phyloP scores from a whole-genome alignment of 2,329 filamentous ascomycete genomes.

The Rhinocladiella mackenziei region DNA sequence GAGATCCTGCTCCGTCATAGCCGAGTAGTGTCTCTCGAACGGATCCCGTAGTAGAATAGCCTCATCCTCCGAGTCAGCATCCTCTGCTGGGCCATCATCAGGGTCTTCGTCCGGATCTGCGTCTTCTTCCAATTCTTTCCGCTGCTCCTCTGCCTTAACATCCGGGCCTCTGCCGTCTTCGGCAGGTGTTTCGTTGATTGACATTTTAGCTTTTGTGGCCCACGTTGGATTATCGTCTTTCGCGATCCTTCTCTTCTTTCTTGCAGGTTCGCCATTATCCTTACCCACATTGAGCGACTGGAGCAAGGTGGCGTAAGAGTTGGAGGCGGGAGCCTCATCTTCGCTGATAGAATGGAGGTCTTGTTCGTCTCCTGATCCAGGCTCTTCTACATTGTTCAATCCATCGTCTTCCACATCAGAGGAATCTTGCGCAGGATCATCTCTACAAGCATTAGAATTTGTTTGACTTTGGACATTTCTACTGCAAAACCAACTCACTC shows the following conservation, averaged over 20 bases:
- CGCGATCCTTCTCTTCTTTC: constrained; percentile 53
- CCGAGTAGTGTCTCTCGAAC: constrained; percentile 76
- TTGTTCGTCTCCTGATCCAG: not conserved
- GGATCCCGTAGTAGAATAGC: constrained; percentile 60
- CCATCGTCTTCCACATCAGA: constrained; percentile 4
- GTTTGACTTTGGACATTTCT: not conserved
- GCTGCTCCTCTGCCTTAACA: constrained; percentile 7
- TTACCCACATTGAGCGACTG: constrained; percentile 49
- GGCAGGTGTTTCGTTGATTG: constrained; percentile 7
- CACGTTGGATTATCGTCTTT: constrained; percentile 28
- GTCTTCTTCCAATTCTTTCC: constrained; percentile 30
- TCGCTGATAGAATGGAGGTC: constrained; percentile 15
- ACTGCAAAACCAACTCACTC: constrained; percentile 32
- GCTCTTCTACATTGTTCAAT: constrained; percentile 2
- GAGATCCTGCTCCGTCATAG: constrained; percentile 52
- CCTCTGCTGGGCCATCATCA: constrained; percentile 38
- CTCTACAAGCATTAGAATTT: constrained; percentile 16
- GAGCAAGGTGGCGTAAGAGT: constrained; percentile 55
- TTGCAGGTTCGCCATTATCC: constrained; percentile 43
- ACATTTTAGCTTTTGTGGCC: not conserved
- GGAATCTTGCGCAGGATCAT: constrained; percentile 8
- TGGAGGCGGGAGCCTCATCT: constrained; percentile 15
- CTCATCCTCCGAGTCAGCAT: constrained; percentile 37
- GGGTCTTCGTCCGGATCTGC: constrained; percentile 34
- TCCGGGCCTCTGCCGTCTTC: constrained; percentile 27